Percentiles rank a stretch among this genome's conserved stretches.
Evolutionary conservation across 257 asterid species (phyloP).

Genomic region (Eucommia ulmoides): DNA sequence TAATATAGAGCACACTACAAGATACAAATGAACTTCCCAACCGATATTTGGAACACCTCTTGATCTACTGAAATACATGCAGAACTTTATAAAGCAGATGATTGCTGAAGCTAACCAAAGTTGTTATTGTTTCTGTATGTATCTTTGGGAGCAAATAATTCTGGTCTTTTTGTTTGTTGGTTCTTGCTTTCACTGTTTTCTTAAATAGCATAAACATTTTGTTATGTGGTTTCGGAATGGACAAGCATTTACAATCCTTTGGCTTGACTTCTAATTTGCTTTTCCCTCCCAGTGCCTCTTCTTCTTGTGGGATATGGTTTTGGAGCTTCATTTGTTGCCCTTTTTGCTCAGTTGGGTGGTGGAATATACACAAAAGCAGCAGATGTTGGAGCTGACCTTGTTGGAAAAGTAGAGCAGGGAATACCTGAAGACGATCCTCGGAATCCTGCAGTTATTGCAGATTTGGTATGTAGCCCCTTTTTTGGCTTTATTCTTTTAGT

Average conservation of each 20-base stretch:
- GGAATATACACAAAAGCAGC: constrained; percentile 97
- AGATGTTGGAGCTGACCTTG: constrained; percentile 99
- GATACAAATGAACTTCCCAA: no score
- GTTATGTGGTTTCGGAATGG: background rate
- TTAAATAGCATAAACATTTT: constrained; percentile 7
- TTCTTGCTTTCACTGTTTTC: constrained; percentile 1
- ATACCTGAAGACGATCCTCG: constrained; percentile 99
- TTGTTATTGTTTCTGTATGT: no score
- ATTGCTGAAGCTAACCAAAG: no score
- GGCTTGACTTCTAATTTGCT: constrained; percentile 7
- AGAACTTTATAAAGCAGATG: no score
- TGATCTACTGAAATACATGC: no score
- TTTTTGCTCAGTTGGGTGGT: constrained; percentile 98
- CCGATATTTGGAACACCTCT: no score
- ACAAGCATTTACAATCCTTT: constrained; percentile 5
- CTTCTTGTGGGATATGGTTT: constrained; percentile 98
- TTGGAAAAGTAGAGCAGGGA: constrained; percentile 97
- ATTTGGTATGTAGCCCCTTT: constrained; percentile 74
- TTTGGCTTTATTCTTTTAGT: background rate
- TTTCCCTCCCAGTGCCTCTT: constrained; percentile 74
- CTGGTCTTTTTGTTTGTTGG: background rate
- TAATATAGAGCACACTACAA: no score
- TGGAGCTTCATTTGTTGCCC: constrained; percentile 99
- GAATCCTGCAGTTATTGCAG: constrained; percentile 98
- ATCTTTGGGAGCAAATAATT: background rate